Base-by-base conservation (phyloP, 1,284 basidiomycete species). In the Farysia itapuensis region DNA sequence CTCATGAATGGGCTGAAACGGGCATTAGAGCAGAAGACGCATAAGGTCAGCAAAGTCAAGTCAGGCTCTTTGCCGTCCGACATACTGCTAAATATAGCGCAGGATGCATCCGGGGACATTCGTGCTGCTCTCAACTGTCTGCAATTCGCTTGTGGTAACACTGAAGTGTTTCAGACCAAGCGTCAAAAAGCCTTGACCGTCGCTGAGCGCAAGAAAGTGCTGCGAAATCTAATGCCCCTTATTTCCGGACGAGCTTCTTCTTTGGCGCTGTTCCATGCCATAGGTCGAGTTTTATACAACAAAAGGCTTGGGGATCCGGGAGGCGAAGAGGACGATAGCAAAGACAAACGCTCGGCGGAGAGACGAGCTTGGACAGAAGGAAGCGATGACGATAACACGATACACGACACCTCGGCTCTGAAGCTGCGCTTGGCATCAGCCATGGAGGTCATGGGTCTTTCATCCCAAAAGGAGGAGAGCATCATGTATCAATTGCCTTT, bases 231-330 rank as follows among this genome's bases (percentile, higher is more conserved):
- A 33, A 43, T 53, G 14, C 39, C 42, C 24, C 26, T 52, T 14
- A 43, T 49, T 4, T 49, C 47, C 12, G 57, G 64, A 1, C 81
- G 90, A 37, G 94, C 97, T 67, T 86, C 90, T 64, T 88, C 86
- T 43, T 79, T 99, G 8, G 85, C 84, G 3, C 79, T 99, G 29
- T 98, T 97, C 70, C 95, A 97, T 78, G 80, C 96, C 6, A 79
- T 99, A 26, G 95, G 94, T 5, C 94, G 89, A 78, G 83, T 97
- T 2, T 78, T 98, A 38, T 98, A 94, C 77, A 97, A 95, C 77
- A 99, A 97, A 78, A 84, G 94, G 90, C 47, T 48, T 84, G 64
- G 58, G 14, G 67, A 70, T 43, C 44, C 42, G 4, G 59, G 53
- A 15, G 53, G 22, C 5, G 32, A 47, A n/a, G 39, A 47, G n/a